Percentiles rank a stretch among this genome's conserved stretches.
phyloP scores from a whole-genome alignment of 768 basidiomycete species.

The Lactarius akahatsu region DNA sequence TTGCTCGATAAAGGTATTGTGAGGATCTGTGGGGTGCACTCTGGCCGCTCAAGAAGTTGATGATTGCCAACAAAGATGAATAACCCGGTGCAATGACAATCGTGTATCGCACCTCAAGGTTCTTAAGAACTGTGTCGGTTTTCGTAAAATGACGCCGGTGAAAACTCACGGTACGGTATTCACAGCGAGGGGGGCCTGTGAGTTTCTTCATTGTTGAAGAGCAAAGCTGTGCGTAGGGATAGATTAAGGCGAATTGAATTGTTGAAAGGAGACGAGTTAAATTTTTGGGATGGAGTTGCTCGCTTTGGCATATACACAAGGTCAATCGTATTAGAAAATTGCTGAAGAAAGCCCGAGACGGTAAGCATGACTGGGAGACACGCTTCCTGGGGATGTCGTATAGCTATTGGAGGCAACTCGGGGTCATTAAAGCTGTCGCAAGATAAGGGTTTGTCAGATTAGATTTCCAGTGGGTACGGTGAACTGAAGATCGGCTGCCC shows the following conservation, averaged over 20 bases:
- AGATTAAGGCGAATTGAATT: no score
- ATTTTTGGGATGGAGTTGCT: no score
- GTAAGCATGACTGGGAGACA: no score
- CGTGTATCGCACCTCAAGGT: conserved; percentile 28
- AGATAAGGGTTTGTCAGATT: no score
- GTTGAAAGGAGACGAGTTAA: no score
- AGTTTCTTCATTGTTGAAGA: conserved; percentile 1
- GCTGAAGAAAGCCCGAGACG: no score
- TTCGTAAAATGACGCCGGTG: neutral
- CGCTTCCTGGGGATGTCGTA: no score
- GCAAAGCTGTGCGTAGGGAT: neutral
- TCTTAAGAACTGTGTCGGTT: conserved; percentile 13
- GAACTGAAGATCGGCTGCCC: neutral
- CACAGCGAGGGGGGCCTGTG: conserved; percentile 6
- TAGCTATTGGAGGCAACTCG: conserved; percentile 27
- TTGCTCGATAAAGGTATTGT: conserved; percentile 23
- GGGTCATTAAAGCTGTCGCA: conserved; percentile 15
- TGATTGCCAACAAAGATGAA: conserved; percentile 38
- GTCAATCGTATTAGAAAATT: no score
- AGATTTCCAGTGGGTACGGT: no score
- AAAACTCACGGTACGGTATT: no score
- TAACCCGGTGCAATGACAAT: conserved; percentile 28
- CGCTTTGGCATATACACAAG: no score
- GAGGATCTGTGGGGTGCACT: conserved; percentile 25
- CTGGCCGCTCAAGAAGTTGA: conserved; percentile 31